Evolutionary conservation across 2,329 filamentous ascomycete species (phyloP), one percentile per base, ranked within the genome.

Genomic region (Verticillium nubilum): DNA sequence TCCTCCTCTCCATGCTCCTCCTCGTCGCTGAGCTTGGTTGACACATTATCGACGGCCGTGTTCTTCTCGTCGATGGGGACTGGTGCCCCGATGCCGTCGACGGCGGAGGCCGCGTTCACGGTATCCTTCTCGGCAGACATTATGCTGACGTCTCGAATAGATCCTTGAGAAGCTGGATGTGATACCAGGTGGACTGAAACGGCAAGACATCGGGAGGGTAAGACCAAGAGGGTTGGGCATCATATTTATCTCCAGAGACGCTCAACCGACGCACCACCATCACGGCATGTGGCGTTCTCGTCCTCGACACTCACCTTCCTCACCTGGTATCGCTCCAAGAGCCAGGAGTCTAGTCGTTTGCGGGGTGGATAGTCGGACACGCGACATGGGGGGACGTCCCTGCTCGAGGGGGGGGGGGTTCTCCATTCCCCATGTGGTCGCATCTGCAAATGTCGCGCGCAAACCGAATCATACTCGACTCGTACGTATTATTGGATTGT

Each of bases 1-100:
- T 78, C 75, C 57, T 73, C 66, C 29, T 73, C 70, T 59, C 72
- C 69, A 31, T 69, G 67, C 10, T 61, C 60, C 23, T 70, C 65
- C 28, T 63, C 62, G 26, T 67, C 64, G 29, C 67, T 66, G 60
- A 71, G 65, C 61, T 72, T 70, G 29, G 37, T 33, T 25, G 54
- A 56, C 19, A 42, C 33, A 47, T 28, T 23, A 4, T 56, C 54
- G 25, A 25, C 10, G 17, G 35, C 35, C 17, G 12, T 17, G 15
- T 42, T 28, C 54, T 56, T 56, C 54, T 56, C 54, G 35, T 42
- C 54, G 33, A 50, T 28, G 54, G 4, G 33, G 15, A 19, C 26
- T 23, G 26, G 25, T 5, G 35, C 54, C 23, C 29, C n/a, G 29
- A 27, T 26, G 19, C 29, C 29, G 4, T 31, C 25, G 19, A 56